These are phyloP conservation scores for Colletotrichum karsti DNA, from an alignment of 2,329 filamentous ascomycete genomes.

Conservation along the genomic window DNA sequence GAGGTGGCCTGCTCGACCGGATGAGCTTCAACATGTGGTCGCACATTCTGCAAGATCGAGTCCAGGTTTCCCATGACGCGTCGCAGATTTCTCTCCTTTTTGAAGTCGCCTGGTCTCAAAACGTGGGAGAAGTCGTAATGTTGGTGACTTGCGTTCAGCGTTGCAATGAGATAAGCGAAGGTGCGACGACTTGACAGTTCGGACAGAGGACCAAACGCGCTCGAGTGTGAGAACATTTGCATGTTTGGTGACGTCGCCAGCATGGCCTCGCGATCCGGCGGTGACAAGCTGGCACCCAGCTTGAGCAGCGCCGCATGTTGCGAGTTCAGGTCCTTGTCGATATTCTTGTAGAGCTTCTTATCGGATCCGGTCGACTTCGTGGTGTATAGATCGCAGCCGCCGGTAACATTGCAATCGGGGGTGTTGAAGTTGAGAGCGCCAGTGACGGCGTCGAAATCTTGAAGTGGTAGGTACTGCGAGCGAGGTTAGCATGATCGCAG, in stretches of 20 bases:
- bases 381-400: constrained; percentile 95
- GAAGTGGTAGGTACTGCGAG: constrained; percentile 85
- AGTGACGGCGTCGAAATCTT: constrained; percentile 90
- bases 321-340: constrained; percentile 89
- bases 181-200: constrained; percentile 89
- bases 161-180: constrained; percentile 96
- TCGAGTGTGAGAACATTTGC: constrained; percentile 77
- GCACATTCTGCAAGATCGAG: constrained; percentile 85
- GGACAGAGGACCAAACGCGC: constrained; percentile 90
- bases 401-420: constrained; percentile 88
- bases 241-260: constrained; percentile 70
- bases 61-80: constrained; percentile 89
- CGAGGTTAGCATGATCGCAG: constrained; percentile 20
- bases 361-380: constrained; percentile 95
- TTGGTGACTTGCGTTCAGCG: constrained; percentile 88
- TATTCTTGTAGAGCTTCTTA: constrained; percentile 97
- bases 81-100: constrained; percentile 81
- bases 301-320: constrained; percentile 90
- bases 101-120: constrained; percentile 88
- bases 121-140: constrained; percentile 97
- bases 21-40: constrained; percentile 66
- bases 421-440: constrained; percentile 96
- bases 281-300: constrained; percentile 86
- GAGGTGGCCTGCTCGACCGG: constrained; percentile 50
- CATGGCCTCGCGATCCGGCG: constrained; percentile 78